Evolutionary conservation across 148 eudicot genomes (phyloP), one percentile per base, ranked within the genome.

Genomic region (Simmondsia chinensis): DNA sequence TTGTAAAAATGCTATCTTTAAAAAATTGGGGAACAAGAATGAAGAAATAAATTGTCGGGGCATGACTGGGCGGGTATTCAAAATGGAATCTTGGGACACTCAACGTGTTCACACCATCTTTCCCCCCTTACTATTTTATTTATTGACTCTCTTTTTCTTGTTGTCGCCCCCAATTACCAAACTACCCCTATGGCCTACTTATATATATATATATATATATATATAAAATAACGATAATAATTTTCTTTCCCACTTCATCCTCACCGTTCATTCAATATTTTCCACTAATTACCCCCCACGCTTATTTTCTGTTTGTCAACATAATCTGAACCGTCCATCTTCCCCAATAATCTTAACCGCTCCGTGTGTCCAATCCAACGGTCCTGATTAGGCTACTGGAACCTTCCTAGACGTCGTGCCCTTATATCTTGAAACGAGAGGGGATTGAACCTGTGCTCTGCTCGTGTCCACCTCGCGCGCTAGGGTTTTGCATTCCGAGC

Each of bases 381-480:
- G 65, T 30, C 20, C 22, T 5, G 20, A 56, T 32, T 7, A 26
- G 20, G 6, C 33, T 51, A 40, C 71, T 53, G 34, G 71, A 69
- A 73, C 20, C 40, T 65, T 69, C 71, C 13, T 18, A 21, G 29
- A 58, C 32, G 30, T 32, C 21, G 6, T n/a, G 50, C 15, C 13
- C 19, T 30, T 3, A 42, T 34, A 36, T 22, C 29, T 15, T 28
- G 28, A 9, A 31, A 19, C 26, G 38, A 12, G 20, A 23, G 16
- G n/a, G n/a, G 18, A 17, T 22, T 4, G 14, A 7, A 21, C 53
- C 40, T 41, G 56, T 68, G 64, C 36, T 56, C 35, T 39, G 13
- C 73, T 50, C 60, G 64, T 53, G 66, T 25, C 49, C 13, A 25
- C 26, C 64, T 34, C 45, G 49, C 22, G 42, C 21, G n/a, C n/a